Conservation (phyloP, 768 basidiomycete genomes). For the Suillus subalutaceus region DNA sequence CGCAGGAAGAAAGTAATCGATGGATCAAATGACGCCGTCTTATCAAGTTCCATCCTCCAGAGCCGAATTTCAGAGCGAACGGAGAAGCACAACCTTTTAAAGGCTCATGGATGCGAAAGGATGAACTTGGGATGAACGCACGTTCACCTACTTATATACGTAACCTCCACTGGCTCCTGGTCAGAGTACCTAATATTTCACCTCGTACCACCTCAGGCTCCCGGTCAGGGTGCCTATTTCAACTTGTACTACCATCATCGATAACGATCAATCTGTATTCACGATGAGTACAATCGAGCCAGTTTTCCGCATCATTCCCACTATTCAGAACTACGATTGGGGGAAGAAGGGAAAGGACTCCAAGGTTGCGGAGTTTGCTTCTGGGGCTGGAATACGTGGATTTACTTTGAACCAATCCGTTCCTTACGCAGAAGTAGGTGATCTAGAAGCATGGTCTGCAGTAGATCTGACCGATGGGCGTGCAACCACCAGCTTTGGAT, state of each 20-base stretch:
- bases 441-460: constrained; percentile 3
- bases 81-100: background rate
- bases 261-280: constrained; percentile 9
- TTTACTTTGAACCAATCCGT: constrained; percentile 69
- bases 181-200: background rate
- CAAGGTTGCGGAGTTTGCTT: constrained; percentile 87
- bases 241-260: constrained; percentile 8
- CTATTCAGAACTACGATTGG: constrained; percentile 93
- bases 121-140: too few relatives aligned
- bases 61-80: background rate
- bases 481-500: constrained; percentile 81
- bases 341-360: constrained; percentile 81
- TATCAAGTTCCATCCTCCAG: background rate
- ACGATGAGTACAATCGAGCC: constrained; percentile 31
- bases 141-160: constrained; percentile 4
- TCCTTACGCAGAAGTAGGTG: constrained; percentile 90
- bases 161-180: background rate
- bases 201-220: background rate
- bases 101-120: constrained; percentile 6
- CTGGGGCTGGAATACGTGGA: constrained; percentile 57
- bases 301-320: constrained; percentile 83
- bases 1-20: background rate
- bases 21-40: background rate
- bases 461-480: constrained; percentile 14
- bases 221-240: background rate